phyloP scores from a whole-genome alignment of 2,329 filamentous ascomycete genomes.

The Alternaria sp. region DNA sequence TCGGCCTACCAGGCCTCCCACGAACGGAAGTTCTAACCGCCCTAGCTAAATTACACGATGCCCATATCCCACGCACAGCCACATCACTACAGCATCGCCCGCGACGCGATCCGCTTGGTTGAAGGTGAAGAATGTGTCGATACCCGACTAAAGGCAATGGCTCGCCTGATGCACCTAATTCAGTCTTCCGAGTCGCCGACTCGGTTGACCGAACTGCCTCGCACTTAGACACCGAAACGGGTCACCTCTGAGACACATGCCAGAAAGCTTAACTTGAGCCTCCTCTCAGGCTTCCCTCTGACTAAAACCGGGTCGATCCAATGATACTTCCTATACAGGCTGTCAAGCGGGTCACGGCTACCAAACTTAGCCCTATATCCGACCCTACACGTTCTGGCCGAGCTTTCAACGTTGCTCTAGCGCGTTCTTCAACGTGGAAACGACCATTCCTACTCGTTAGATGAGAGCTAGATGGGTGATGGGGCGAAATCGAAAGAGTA shows the following conservation, averaged over 20 bases:
- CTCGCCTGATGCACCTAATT: slow-evolving; percentile 13
- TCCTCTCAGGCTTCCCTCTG: slow-evolving; percentile 17
- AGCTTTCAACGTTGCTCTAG: slow-evolving; percentile 13
- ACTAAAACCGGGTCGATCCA: slow-evolving; percentile 13
- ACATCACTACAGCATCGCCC: slow-evolving; percentile 5
- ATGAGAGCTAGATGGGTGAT: slow-evolving; percentile 9
- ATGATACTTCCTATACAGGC: slow-evolving; percentile 2
- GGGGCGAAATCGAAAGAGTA: slow-evolving; percentile 16
- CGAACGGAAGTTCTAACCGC: not conserved
- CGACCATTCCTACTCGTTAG: slow-evolving; percentile 13
- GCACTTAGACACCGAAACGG: slow-evolving; percentile 15
- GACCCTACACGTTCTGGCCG: slow-evolving; percentile 15
- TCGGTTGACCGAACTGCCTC: slow-evolving; percentile 8
- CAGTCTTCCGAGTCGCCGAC: not conserved
- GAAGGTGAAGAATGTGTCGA: not conserved
- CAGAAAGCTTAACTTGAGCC: slow-evolving; percentile 22
- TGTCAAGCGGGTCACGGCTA: slow-evolving; percentile 1
- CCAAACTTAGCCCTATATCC: slow-evolving; percentile 20
- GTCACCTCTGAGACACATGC: slow-evolving; percentile 8
- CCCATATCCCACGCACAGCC: slow-evolving; percentile 11
- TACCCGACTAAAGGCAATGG: slow-evolving; percentile 6
- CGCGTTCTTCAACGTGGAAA: slow-evolving; percentile 5
- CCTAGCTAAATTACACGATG: not conserved
- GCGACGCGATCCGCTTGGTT: slow-evolving; percentile 4
- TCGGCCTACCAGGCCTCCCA: slow-evolving; percentile 13